These are phyloP conservation scores for Blastomyces parvus DNA, from an alignment of 2,329 filamentous ascomycete genomes.

Conservation along the genomic window DNA sequence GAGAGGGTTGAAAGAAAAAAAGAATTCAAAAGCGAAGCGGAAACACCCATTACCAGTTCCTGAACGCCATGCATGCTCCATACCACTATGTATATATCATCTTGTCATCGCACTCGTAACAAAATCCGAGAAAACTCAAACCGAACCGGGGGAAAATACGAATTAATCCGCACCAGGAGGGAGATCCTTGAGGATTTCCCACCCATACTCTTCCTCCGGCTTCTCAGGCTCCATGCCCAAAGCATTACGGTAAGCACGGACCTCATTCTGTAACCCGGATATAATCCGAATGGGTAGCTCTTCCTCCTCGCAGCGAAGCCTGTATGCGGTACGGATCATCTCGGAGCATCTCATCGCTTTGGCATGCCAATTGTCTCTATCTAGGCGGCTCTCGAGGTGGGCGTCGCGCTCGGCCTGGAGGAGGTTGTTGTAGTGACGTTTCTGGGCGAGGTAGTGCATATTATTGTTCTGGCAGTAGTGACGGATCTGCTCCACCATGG, in stretches of 20 bases:
- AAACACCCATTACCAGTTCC: not conserved
- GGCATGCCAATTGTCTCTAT: slow-evolving; percentile 42
- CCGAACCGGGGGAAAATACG: too few species aligned
- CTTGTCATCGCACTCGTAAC: slow-evolving; percentile 4
- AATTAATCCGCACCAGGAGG: slow-evolving; percentile 14
- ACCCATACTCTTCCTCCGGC: slow-evolving; percentile 42
- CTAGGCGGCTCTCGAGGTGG: slow-evolving; percentile 40
- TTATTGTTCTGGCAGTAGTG: slow-evolving; percentile 44
- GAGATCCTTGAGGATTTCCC: slow-evolving; percentile 38
- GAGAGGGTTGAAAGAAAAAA: not conserved
- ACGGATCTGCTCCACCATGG: slow-evolving; percentile 43
- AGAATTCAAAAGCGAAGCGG: not conserved
- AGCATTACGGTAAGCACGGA: slow-evolving; percentile 39
- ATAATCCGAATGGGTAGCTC: slow-evolving; percentile 36
- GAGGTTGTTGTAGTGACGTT: slow-evolving; percentile 42
- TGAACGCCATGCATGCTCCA: slow-evolving; percentile 1
- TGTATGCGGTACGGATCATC: slow-evolving; percentile 41
- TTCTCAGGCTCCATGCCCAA: slow-evolving; percentile 41
- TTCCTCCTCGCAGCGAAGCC: slow-evolving; percentile 41
- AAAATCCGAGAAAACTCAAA: not conserved
- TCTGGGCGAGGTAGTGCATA: slow-evolving; percentile 38
- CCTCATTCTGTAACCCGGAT: slow-evolving; percentile 41
- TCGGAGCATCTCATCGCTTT: slow-evolving; percentile 40
- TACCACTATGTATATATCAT: not conserved
- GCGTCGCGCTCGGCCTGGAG: slow-evolving; percentile 43